These are phyloP conservation scores for Pythium phragmitis DNA, from an alignment of 352 stramenopile genomes.

Conservation along the genomic window DNA sequence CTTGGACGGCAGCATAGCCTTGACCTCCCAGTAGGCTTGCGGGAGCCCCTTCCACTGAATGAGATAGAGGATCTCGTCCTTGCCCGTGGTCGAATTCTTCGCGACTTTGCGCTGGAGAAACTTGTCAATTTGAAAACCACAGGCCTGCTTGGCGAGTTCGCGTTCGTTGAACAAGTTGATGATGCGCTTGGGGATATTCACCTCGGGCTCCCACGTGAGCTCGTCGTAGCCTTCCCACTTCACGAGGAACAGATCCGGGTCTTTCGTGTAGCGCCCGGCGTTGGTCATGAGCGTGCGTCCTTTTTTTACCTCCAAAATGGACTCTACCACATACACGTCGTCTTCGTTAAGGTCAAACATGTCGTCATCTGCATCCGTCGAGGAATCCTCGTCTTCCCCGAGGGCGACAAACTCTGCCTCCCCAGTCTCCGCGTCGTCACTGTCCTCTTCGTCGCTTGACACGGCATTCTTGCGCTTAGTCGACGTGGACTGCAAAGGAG, in stretches of 20 bases:
- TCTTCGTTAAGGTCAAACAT: constrained; percentile 74
- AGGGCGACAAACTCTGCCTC: constrained; percentile 17
- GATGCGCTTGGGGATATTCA: constrained; percentile 64
- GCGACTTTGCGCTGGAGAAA: constrained; percentile 53
- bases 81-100: constrained; percentile 55
- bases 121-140: constrained; percentile 55
- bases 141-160: constrained; percentile 44
- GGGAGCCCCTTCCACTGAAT: constrained; percentile 66
- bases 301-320: constrained; percentile 67
- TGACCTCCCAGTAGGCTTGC: constrained; percentile 50
- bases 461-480: constrained; percentile 22
- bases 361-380: constrained; percentile 62
- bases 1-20: constrained; percentile 47
- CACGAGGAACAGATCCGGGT: constrained; percentile 68
- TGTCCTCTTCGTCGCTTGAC: constrained; percentile 19
- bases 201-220: constrained; percentile 72
- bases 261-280: constrained; percentile 37
- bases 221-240: constrained; percentile 83
- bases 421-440: constrained; percentile 6
- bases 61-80: constrained; percentile 63
- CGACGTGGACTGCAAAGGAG: not conserved
- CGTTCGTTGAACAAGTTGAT: constrained; percentile 60
- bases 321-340: constrained; percentile 72
- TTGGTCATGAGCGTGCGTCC: constrained; percentile 42
- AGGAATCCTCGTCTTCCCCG: constrained; percentile 37